phyloP scores from a whole-genome alignment of 306 rosid genomes.

The Dryas drummondii region DNA sequence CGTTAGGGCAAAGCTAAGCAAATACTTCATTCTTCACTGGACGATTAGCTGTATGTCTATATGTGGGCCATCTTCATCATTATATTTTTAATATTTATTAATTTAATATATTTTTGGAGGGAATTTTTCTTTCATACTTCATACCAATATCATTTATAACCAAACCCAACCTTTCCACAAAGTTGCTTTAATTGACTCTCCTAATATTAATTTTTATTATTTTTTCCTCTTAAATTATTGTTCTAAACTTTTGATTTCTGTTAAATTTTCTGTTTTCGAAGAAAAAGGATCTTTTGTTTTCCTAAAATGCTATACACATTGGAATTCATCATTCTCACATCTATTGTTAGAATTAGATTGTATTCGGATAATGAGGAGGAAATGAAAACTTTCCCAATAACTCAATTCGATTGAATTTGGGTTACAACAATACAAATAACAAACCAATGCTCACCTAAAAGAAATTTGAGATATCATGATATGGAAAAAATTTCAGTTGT shows the following conservation, averaged over 20 bases:
- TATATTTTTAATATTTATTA: not conserved
- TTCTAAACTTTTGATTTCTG: not conserved
- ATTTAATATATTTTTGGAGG: not conserved
- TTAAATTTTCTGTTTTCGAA: too few relatives aligned
- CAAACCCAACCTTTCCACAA: not conserved
- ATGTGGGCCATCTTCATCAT: conserved; percentile 15
- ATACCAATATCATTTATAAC: not conserved
- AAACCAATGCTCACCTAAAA: too few relatives aligned
- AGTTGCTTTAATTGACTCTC: not conserved
- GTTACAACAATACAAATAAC: too few relatives aligned
- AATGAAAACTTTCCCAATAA: too few relatives aligned
- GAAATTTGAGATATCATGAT: too few relatives aligned
- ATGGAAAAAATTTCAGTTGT: too few relatives aligned
- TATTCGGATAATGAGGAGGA: too few relatives aligned
- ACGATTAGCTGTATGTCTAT: conserved; percentile 13
- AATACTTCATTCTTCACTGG: not conserved
- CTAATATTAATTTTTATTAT: not conserved
- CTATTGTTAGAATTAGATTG: too few relatives aligned
- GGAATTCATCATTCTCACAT: too few relatives aligned
- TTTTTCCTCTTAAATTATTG: not conserved
- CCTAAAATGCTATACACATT: too few relatives aligned
- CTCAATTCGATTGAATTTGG: too few relatives aligned
- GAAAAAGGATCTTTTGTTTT: too few relatives aligned
- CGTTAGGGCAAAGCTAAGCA: not conserved
- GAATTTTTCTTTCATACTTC: not conserved